Evolutionary conservation across 495 filamentous ascomycete species (phyloP).

Genomic region (Lophiotrema nucula): DNA sequence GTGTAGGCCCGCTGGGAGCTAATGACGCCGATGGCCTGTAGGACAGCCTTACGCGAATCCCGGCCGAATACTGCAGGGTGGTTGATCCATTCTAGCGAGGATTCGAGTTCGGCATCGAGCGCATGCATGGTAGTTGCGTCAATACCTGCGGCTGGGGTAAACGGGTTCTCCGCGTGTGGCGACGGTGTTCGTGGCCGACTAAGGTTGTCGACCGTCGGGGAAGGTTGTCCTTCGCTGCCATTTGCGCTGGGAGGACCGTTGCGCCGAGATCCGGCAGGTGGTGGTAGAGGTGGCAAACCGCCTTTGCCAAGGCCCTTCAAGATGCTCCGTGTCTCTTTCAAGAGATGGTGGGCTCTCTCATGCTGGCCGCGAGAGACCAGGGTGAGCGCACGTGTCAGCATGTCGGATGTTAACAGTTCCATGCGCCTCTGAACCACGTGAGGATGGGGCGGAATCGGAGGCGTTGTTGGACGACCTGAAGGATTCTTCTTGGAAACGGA

Average conservation of each 20-base stretch:
- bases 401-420: conserved; percentile 97
- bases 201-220: conserved; percentile 27
- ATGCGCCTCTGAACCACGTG: conserved; percentile 95
- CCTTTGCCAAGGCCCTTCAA: conserved; percentile 95
- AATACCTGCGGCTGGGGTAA: conserved; percentile 69
- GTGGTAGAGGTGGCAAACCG: conserved; percentile 86
- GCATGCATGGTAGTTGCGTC: conserved; percentile 76
- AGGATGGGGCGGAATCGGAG: conserved; percentile 92
- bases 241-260: conserved; percentile 34
- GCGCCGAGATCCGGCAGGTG: conserved; percentile 41
- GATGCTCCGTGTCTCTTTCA: conserved; percentile 92
- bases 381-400: conserved; percentile 89
- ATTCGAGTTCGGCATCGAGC: conserved; percentile 85
- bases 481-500: conserved; percentile 59
- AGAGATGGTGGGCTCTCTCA: conserved; percentile 85
- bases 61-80: conserved; percentile 93
- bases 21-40: conserved; percentile 95
- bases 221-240: conserved; percentile 25
- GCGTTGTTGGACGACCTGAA: conserved; percentile 61
- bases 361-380: conserved; percentile 89
- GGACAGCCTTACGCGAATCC: conserved; percentile 92
- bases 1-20: conserved; percentile 92
- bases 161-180: conserved; percentile 53
- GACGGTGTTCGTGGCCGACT: conserved; percentile 46
- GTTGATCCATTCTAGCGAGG: conserved; percentile 97